Percentiles rank a stretch among this genome's conserved stretches.
Evolutionary conservation across 805 yeast species (phyloP).

Genomic region (Ogataea ganodermae): DNA sequence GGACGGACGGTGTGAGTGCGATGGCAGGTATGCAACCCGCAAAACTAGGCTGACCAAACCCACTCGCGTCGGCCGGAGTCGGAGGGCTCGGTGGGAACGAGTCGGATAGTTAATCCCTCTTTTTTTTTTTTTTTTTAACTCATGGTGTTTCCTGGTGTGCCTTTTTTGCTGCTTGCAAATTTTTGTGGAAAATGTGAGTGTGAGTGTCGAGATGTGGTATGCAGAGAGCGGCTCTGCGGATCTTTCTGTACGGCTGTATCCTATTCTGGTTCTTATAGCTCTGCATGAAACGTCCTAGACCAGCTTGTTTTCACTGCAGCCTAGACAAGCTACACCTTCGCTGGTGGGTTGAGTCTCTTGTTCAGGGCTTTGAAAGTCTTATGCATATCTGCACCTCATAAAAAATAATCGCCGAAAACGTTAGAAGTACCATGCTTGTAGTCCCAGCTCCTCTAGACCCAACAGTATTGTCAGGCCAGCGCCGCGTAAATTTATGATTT

Average conservation of each 20-base stretch:
- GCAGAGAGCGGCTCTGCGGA: background rate
- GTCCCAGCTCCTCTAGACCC: background rate
- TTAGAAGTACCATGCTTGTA: background rate
- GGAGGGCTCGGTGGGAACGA: background rate
- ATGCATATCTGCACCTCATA: background rate
- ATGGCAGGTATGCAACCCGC: too few species aligned
- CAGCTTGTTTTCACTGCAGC: too few species aligned
- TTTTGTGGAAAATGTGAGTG: background rate
- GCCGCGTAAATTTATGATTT: background rate
- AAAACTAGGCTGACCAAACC: too few species aligned
- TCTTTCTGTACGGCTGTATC: too few species aligned
- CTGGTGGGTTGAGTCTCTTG: background rate
- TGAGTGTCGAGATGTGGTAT: background rate
- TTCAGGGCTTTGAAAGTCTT: background rate
- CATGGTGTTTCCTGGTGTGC: background rate
- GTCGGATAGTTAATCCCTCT: background rate
- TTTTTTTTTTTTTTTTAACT: background rate
- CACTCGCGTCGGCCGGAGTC: background rate
- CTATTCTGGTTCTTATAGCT: too few species aligned
- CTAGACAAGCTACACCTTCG: background rate
- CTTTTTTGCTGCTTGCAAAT: background rate
- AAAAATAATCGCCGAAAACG: constrained; percentile 1
- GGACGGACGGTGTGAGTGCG: too few species aligned
- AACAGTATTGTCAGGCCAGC: background rate
- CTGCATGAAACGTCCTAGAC: too few species aligned